Percentiles rank a stretch among this genome's conserved stretches.
These are phyloP conservation scores for Penicillium sp. DNA, from an alignment of 2,329 filamentous ascomycete genomes.

Conservation along the genomic window DNA sequence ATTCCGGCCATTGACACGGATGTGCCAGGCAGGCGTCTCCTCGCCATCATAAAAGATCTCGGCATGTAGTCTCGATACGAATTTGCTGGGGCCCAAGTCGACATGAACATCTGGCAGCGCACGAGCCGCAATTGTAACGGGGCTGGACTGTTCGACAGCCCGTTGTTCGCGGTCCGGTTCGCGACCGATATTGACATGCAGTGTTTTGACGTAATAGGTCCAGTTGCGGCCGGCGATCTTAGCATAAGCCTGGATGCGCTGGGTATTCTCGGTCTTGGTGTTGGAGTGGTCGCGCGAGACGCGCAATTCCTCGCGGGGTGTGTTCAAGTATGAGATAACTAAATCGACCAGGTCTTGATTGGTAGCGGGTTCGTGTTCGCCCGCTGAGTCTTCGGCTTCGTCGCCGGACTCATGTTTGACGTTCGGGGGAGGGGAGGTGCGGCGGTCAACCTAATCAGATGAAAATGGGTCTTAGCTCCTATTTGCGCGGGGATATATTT, in stretches of 20 bases:
- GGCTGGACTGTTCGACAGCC: conserved; percentile 47
- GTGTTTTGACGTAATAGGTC: conserved; percentile 54
- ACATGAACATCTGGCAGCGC: conserved; percentile 67
- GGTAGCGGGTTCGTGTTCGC: conserved; percentile 43
- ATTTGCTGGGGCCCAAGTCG: conserved; percentile 81
- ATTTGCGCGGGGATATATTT: conserved; percentile 5
- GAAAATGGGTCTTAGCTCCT: conserved; percentile 13
- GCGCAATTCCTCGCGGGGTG: conserved; percentile 46
- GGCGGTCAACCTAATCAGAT: conserved; percentile 36
- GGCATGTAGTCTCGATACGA: conserved; percentile 75
- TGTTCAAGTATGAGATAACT: conserved; percentile 49
- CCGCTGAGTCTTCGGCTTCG: conserved; percentile 43
- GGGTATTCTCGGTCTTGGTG: conserved; percentile 45
- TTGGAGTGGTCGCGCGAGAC: conserved; percentile 49
- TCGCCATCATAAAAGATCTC: conserved; percentile 72
- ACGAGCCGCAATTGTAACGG: conserved; percentile 45
- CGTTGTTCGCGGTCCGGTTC: conserved; percentile 48
- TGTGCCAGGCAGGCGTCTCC: conserved; percentile 67
- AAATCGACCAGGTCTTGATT: conserved; percentile 49
- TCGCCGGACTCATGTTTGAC: conserved; percentile 43
- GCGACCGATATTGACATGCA: conserved; percentile 51
- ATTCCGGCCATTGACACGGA: conserved; percentile 87
- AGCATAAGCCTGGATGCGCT: conserved; percentile 51
- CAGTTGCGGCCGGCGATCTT: conserved; percentile 53
- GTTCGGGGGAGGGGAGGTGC: conserved; percentile 33